Conservation (phyloP, 768 basidiomycete genomes). For the Lentinula guzmanii region DNA sequence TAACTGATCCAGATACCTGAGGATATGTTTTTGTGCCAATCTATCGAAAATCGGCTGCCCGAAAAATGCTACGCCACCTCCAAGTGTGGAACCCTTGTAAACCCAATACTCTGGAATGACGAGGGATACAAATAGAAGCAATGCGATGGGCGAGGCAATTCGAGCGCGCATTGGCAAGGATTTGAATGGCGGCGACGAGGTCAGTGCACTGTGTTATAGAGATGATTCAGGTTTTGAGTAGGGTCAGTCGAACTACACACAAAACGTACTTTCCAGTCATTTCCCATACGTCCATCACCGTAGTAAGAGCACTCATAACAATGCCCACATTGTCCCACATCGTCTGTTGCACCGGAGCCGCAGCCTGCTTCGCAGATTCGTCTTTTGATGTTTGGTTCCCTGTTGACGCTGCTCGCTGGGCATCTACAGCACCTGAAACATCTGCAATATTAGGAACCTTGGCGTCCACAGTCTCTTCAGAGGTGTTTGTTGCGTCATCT, state of each 20-base stretch:
- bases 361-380: neutral
- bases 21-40: conserved; percentile 1
- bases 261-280: neutral
- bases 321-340: neutral
- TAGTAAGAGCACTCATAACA: neutral
- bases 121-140: conserved; percentile 20
- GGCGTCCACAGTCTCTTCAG: conserved; percentile 9
- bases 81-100: conserved; percentile 21
- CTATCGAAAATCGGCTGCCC: conserved; percentile 29
- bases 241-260: neutral
- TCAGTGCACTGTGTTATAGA: conserved; percentile 22
- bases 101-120: conserved; percentile 23
- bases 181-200: conserved; percentile 30
- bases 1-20: conserved; percentile 22
- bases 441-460: conserved; percentile 24
- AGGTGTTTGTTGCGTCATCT: neutral
- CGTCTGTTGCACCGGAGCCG: neutral
- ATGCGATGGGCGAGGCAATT: conserved; percentile 23
- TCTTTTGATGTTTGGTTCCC: neutral
- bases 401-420: neutral
- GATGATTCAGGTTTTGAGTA: neutral
- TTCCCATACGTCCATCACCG: neutral
- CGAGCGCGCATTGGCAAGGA: conserved; percentile 19
- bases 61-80: conserved; percentile 31
- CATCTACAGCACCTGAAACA: conserved; percentile 16